Evolutionary conservation across 208 protist species (phyloP).

Genomic region (Porcisia hertigi): DNA sequence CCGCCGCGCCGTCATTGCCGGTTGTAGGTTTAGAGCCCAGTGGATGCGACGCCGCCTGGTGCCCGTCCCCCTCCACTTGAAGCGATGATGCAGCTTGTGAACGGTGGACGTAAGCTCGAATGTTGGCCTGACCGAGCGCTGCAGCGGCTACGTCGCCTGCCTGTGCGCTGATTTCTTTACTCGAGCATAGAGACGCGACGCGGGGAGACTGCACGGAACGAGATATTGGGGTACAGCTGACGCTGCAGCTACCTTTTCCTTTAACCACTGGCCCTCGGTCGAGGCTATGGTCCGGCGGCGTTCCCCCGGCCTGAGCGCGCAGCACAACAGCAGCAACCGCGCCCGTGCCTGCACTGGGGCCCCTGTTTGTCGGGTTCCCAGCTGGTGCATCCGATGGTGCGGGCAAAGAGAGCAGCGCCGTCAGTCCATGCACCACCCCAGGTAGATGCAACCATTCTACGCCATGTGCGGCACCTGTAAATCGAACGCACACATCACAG

Average conservation of each 20-base stretch:
- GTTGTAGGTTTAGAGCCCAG: not conserved
- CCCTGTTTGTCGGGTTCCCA: not conserved
- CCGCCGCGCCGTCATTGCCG: not conserved
- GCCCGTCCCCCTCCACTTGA: not conserved
- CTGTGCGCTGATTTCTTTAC: not conserved
- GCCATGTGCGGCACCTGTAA: conserved; percentile 43
- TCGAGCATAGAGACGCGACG: not conserved
- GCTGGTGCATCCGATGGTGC: not conserved
- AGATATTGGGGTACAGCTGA: not conserved
- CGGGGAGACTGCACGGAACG: not conserved
- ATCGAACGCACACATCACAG: conserved; percentile 56
- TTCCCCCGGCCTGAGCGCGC: not conserved
- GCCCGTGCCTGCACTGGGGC: conserved; percentile 17
- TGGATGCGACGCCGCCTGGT: not conserved
- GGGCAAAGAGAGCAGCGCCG: conserved; percentile 9
- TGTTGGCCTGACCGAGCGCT: not conserved
- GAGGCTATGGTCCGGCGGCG: not conserved
- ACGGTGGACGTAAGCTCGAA: conserved; percentile 17
- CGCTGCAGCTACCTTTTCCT: not conserved
- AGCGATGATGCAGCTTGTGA: not conserved
- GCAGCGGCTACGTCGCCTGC: not conserved
- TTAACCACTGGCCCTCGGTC: not conserved
- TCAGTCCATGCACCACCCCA: conserved; percentile 21
- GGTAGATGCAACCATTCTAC: conserved; percentile 87
- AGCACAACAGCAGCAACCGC: conserved; percentile 21